phyloP scores from a whole-genome alignment of 1,284 basidiomycete genomes.

The Inonotus obliquus region DNA sequence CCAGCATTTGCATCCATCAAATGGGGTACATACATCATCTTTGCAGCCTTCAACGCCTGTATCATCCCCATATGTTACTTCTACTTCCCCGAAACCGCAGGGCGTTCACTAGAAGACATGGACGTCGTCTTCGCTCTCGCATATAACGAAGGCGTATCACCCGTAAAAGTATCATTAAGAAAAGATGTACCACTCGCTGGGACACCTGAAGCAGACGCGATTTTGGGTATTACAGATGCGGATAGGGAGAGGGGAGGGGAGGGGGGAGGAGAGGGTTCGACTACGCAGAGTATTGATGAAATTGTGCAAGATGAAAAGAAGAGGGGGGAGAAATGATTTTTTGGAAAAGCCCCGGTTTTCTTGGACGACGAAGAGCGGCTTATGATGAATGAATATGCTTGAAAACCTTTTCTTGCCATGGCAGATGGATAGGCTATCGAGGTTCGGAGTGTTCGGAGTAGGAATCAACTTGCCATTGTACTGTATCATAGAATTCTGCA shows the following conservation, averaged over 20 bases:
- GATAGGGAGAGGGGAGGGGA: neutral
- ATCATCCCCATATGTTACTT: slow-evolving; percentile 58
- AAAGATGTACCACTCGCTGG: slow-evolving; percentile 42
- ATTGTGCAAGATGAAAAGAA: neutral
- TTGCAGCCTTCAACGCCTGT: slow-evolving; percentile 55
- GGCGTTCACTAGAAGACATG: slow-evolving; percentile 60
- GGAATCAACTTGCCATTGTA: no score
- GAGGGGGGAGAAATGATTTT: neutral
- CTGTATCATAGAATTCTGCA: no score
- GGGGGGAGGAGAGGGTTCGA: neutral
- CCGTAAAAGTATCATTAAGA: slow-evolving; percentile 50
- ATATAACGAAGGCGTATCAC: slow-evolving; percentile 51
- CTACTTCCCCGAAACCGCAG: slow-evolving; percentile 68
- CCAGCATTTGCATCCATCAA: slow-evolving; percentile 59
- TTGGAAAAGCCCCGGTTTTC: no score
- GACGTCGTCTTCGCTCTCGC: slow-evolving; percentile 60
- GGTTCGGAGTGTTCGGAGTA: no score
- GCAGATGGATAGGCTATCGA: no score
- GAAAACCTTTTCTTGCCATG: no score
- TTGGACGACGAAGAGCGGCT: no score
- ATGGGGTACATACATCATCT: slow-evolving; percentile 43
- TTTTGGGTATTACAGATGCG: slow-evolving; percentile 13
- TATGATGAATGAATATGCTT: no score
- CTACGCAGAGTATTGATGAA: neutral
- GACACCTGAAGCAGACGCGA: slow-evolving; percentile 18